phyloP scores from a whole-genome alignment of 495 filamentous ascomycete species.

The Penicillium lividum region DNA sequence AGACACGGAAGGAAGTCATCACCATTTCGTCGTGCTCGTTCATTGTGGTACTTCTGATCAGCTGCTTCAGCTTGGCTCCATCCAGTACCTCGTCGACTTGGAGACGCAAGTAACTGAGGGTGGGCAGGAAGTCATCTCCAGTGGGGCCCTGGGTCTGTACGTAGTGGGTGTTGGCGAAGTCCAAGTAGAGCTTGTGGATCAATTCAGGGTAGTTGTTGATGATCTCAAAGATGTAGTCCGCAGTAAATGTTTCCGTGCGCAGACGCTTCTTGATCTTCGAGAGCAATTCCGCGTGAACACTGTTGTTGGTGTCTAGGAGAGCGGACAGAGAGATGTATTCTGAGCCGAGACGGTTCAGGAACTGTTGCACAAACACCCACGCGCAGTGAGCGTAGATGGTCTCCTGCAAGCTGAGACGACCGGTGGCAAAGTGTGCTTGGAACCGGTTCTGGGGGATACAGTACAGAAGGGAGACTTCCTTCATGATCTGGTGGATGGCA shows the following conservation, averaged over 20 bases:
- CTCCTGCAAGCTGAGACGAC: conserved; percentile 89
- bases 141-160: conserved; percentile 70
- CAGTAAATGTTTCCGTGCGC: conserved; percentile 94
- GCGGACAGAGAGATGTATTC: conserved; percentile 86
- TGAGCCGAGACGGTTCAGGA: conserved; percentile 89
- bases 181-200: conserved; percentile 83
- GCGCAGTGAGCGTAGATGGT: conserved; percentile 96
- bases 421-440: conserved; percentile 84
- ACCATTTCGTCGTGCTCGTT: conserved; percentile 99
- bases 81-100: conserved; percentile 75
- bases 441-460: conserved; percentile 97
- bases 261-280: conserved; percentile 95
- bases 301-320: conserved; percentile 79
- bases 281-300: conserved; percentile 82
- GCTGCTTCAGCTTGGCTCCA: conserved; percentile 72
- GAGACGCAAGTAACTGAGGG: conserved; percentile 73
- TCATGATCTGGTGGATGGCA: conserved; percentile 98
- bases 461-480: conserved; percentile 95
- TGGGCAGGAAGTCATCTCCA: conserved; percentile 77
- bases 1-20: conserved; percentile 93
- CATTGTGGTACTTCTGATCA: conserved; percentile 75
- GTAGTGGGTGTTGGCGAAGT: conserved; percentile 90
- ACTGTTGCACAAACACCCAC: conserved; percentile 96
- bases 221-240: conserved; percentile 96
- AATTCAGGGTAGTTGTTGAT: conserved; percentile 89